Conservation (phyloP, 2,329 filamentous ascomycete species). For the Plenodomus tracheiphilus region DNA sequence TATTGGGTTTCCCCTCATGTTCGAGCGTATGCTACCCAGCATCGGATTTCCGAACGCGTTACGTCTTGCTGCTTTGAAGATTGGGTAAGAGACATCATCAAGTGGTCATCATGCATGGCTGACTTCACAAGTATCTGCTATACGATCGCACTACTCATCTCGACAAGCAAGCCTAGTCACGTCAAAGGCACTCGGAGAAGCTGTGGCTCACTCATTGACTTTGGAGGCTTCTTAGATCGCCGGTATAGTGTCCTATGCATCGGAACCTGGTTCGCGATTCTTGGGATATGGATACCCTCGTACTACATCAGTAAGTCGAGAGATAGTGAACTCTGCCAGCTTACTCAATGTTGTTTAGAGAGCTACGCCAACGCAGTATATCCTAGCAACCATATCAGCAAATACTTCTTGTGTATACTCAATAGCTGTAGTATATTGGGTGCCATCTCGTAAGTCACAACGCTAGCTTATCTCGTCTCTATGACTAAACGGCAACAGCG, state of each 20-base stretch:
- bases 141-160: slow-evolving; percentile 43
- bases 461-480: slow-evolving; percentile 43
- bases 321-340: too few species aligned
- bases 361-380: slow-evolving; percentile 63
- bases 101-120: slow-evolving; percentile 52
- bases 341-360: slow-evolving; percentile 54
- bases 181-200: slow-evolving; percentile 17
- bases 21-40: slow-evolving; percentile 57
- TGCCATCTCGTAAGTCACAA: slow-evolving; percentile 53
- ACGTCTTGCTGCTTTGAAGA: slow-evolving; percentile 62
- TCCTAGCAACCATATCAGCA: slow-evolving; percentile 48
- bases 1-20: slow-evolving; percentile 61
- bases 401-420: slow-evolving; percentile 51
- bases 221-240: slow-evolving; percentile 36
- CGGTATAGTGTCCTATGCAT: slow-evolving; percentile 36
- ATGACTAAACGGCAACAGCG: slow-evolving; percentile 21
- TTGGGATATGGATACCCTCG: slow-evolving; percentile 35
- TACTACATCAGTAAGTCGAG: slow-evolving; percentile 46
- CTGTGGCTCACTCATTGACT: slow-evolving; percentile 36
- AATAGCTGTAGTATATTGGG: slow-evolving; percentile 59
- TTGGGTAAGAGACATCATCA: slow-evolving; percentile 17
- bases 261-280: slow-evolving; percentile 32
- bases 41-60: slow-evolving; percentile 66
- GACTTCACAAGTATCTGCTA: slow-evolving; percentile 54
- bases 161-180: slow-evolving; percentile 24